A percentile compares a stretch with the other conserved stretches of the same genome.
These are phyloP conservation scores for Taiwanofungus camphoratus DNA, from an alignment of 1,284 basidiomycete species.

Conservation along the genomic window DNA sequence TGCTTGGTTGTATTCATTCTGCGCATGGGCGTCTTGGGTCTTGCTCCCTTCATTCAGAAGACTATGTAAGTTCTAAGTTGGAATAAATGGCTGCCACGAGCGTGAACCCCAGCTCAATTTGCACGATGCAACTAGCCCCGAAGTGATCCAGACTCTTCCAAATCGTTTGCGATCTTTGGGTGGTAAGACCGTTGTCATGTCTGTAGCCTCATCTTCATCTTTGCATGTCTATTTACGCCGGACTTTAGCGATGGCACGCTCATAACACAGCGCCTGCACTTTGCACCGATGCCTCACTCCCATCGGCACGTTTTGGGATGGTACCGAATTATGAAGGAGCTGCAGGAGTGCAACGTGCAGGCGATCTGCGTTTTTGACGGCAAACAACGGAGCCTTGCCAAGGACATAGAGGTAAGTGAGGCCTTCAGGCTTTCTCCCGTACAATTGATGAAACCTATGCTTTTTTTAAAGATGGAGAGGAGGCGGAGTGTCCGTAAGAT, in stretches of 20 bases:
- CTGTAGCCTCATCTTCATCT: not conserved
- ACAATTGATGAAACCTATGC: not conserved
- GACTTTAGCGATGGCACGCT: constrained; percentile 69
- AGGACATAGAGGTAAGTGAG: constrained; percentile 55
- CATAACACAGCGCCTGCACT: constrained; percentile 74
- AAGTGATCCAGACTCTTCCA: constrained; percentile 7
- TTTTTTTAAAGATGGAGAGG: constrained; percentile 37
- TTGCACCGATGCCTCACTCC: constrained; percentile 52
- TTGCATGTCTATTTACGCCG: not conserved
- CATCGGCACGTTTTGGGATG: constrained; percentile 71
- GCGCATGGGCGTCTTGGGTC: constrained; percentile 10
- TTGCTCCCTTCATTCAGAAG: constrained; percentile 7
- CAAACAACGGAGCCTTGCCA: constrained; percentile 57
- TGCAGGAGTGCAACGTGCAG: constrained; percentile 48
- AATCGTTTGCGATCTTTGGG: constrained; percentile 4
- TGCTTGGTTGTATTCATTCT: too few relatives aligned
- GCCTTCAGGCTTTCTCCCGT: not conserved
- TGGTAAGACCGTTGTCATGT: constrained; percentile 11
- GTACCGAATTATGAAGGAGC: constrained; percentile 62
- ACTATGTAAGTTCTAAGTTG: constrained; percentile 3
- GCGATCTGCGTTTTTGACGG: constrained; percentile 78
- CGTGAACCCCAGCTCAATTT: not conserved
- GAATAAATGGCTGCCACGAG: not conserved
- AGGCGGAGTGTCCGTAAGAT: constrained; percentile 43
- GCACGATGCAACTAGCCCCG: constrained; percentile 2